A percentile compares a stretch with the other conserved stretches of the same genome.
Evolutionary conservation across 805 yeast genomes (phyloP).

Genomic region (Metschnikowia amazonensis): DNA sequence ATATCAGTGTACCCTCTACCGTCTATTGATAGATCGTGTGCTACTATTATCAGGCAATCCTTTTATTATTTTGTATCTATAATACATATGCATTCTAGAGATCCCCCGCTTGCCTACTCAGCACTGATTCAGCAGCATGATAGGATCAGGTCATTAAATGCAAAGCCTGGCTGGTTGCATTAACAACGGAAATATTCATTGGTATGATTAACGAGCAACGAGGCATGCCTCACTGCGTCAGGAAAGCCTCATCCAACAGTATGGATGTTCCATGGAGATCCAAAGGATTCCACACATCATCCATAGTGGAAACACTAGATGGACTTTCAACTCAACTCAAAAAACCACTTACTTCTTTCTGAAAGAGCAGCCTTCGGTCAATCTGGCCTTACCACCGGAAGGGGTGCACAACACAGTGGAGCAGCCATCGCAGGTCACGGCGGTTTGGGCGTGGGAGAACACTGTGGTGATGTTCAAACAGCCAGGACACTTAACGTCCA

Average conservation of each 20-base stretch:
- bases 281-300: too few relatives aligned
- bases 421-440: conserved; percentile 98
- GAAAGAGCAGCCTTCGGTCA: conserved; percentile 99
- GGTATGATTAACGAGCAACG: conserved; percentile 3
- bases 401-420: conserved; percentile 98
- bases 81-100: conserved; percentile 20
- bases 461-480: conserved; percentile 99
- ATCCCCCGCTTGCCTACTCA: conserved; percentile 15
- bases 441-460: conserved; percentile 99
- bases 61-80: conserved; percentile 11
- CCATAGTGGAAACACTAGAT: too few relatives aligned
- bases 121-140: conserved; percentile 17
- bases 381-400: conserved; percentile 99
- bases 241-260: too few relatives aligned
- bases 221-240: conserved; percentile 5
- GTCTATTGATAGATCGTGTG: too few relatives aligned
- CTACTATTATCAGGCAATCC: conserved; percentile 3
- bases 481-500: conserved; percentile 99
- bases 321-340: too few relatives aligned
- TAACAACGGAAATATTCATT: conserved; percentile 1
- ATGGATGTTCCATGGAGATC: too few relatives aligned
- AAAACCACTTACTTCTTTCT: conserved; percentile 86
- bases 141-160: conserved; percentile 17
- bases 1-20: too few relatives aligned
- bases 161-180: conserved; percentile 10